These are phyloP conservation scores for Globisporangium yorkense DNA, from an alignment of 352 stramenopile genomes.

Conservation along the genomic window DNA sequence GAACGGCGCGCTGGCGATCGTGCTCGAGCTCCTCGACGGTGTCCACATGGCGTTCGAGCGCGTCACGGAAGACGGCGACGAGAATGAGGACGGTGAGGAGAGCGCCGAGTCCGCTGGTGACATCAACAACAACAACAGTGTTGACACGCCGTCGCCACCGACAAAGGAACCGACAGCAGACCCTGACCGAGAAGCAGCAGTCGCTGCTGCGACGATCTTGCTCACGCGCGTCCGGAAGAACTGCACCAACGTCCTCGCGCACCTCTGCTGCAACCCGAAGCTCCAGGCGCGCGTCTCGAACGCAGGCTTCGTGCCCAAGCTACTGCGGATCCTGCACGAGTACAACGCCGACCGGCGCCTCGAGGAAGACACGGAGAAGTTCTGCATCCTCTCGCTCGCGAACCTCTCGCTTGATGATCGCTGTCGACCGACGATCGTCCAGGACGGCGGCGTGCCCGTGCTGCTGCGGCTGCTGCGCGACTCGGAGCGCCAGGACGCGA, in stretches of 20 bases:
- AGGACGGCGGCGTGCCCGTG: constrained; percentile 50
- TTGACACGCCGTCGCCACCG: too few species aligned
- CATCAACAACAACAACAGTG: not conserved
- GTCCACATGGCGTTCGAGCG: constrained; percentile 23
- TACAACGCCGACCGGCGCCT: constrained; percentile 13
- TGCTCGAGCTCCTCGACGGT: constrained; percentile 35
- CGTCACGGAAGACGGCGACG: constrained; percentile 11
- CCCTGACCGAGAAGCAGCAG: constrained; percentile 14
- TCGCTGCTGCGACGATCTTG: constrained; percentile 14
- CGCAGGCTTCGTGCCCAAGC: constrained; percentile 43
- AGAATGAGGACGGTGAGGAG: constrained; percentile 9
- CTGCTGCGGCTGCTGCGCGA: constrained; percentile 47
- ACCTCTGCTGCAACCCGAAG: constrained; percentile 75
- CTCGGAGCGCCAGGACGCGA: constrained; percentile 8
- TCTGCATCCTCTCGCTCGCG: constrained; percentile 52
- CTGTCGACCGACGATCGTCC: constrained; percentile 50
- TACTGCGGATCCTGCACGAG: constrained; percentile 40
- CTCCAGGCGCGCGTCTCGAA: constrained; percentile 51
- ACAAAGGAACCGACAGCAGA: constrained; percentile 4
- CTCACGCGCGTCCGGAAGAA: constrained; percentile 46
- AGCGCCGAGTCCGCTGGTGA: not conserved
- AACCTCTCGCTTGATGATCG: constrained; percentile 74
- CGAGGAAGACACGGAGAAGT: constrained; percentile 65
- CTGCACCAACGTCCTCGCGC: constrained; percentile 51
- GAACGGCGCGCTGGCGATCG: constrained; percentile 40